Evolutionary conservation across 345 rosid species (phyloP).

Genomic region (Eucalyptus dawsonii): DNA sequence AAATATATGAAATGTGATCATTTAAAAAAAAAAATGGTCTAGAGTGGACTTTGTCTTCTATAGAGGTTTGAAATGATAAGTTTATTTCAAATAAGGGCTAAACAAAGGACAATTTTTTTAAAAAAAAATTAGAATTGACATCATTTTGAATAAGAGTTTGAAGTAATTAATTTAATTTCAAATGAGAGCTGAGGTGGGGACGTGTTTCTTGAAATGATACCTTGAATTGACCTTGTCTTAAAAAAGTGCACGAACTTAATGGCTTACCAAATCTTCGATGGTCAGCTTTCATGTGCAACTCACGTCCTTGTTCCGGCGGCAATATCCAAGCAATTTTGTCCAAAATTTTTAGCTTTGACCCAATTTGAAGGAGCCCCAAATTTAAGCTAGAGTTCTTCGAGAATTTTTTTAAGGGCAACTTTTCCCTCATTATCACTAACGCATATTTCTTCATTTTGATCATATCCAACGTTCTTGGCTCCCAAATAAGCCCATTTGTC

Average conservation of each 20-base stretch:
- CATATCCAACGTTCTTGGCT: not conserved
- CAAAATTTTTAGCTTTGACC: not conserved
- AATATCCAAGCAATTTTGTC: not conserved
- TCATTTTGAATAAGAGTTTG: rapidly evolving
- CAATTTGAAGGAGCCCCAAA: not conserved
- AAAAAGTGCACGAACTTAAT: not conserved
- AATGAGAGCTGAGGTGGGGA: not conserved
- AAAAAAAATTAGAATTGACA: not conserved
- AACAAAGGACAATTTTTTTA: rapidly evolving
- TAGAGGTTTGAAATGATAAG: rapidly evolving
- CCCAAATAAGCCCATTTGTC: not conserved
- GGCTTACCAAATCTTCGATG: not conserved
- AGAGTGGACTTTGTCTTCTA: not conserved
- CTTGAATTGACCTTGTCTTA: not conserved
- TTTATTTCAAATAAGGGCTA: not conserved
- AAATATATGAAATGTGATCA: not conserved
- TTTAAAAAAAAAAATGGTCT: not conserved
- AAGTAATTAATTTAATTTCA: not conserved
- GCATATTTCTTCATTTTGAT: not conserved
- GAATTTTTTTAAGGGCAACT: not conserved
- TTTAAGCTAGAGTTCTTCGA: not conserved
- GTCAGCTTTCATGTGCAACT: not conserved
- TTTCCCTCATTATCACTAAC: not conserved
- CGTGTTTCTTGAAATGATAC: not conserved
- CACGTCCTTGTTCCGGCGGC: not conserved